A percentile compares a stretch with the other conserved stretches of the same genome.
These are phyloP conservation scores for Amylocarpus encephaloides DNA, from an alignment of 2,329 filamentous ascomycete species.

Conservation along the genomic window DNA sequence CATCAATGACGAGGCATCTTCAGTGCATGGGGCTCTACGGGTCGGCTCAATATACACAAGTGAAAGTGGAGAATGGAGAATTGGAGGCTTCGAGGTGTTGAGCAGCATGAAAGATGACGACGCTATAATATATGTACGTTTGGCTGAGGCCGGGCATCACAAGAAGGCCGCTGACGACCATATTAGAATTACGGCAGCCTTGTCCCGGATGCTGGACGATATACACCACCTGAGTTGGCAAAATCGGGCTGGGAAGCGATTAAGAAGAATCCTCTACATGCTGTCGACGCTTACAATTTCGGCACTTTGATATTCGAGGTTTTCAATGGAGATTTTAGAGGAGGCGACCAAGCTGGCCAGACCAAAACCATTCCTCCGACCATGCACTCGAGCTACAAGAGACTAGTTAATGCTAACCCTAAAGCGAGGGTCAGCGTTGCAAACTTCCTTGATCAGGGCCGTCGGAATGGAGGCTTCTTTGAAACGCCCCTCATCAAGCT, in stretches of 20 bases:
- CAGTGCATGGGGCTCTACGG: constrained; percentile 81
- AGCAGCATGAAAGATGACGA: constrained; percentile 97
- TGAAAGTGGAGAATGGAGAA: constrained; percentile 96
- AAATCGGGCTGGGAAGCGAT: constrained; percentile 88
- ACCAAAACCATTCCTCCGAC: constrained; percentile 78
- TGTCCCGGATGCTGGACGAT: constrained; percentile 76
- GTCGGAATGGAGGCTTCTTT: constrained; percentile 77
- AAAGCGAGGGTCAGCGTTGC: constrained; percentile 79
- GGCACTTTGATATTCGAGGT: constrained; percentile 82
- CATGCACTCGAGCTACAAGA: constrained; percentile 89
- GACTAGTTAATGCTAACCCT: constrained; percentile 80
- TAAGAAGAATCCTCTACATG: constrained; percentile 72
- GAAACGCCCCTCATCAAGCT: constrained; percentile 88
- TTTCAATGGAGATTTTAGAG: constrained; percentile 78
- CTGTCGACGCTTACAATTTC: constrained; percentile 82
- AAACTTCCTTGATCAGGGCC: constrained; percentile 86
- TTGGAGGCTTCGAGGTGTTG: constrained; percentile 87
- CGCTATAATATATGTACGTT: constrained; percentile 72
- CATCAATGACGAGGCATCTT: constrained; percentile 87
- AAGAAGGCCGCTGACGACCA: constrained; percentile 5
- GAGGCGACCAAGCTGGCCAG: constrained; percentile 73
- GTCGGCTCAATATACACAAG: constrained; percentile 86
- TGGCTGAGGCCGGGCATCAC: not conserved
- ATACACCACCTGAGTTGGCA: constrained; percentile 79
- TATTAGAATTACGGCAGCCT: constrained; percentile 74